Evolutionary conservation across 2,329 filamentous ascomycete species (phyloP), one percentile per base, ranked within the genome.

Genomic region (Colletotrichum lupini): DNA sequence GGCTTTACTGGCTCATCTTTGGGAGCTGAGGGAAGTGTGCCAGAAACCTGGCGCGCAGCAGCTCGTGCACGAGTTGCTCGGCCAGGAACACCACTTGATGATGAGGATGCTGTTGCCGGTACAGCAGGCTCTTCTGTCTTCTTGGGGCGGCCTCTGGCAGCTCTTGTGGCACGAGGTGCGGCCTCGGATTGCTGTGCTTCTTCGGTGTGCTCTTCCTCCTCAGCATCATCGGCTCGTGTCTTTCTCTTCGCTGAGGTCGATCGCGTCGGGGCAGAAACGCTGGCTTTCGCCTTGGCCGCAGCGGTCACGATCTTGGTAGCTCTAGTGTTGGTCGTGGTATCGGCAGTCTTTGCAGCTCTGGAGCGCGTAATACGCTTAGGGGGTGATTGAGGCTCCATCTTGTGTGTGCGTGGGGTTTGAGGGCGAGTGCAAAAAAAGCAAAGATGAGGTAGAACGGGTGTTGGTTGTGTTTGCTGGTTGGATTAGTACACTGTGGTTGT

Each of bases 281-380:
- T 70, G 24, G 84, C 81, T 78, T 84, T 88, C 56, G 87, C 83
- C 77, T 85, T 87, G 37, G 87, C 83, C 16, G 86, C 83, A 69
- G 87, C 83, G 76, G 87, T 87, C 73, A 86, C 82, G 74, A 87
- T 83, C 73, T 82, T 87, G 72, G 85, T 83, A 2, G 83, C 82
- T 76, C 85, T 86, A 46, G 80, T 60, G 22, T 53, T 60, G 7
- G 76, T 73, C 55, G 80, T 78, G 30, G 82, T 78, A 70, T 85
- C 82, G 66, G 76, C 78, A 42, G 80, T 79, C 78, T 83, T 86
- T 56, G 85, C 85, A 37, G 85, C 84, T 71, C 85, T 81, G 58
- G 85, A 82, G 64, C 89, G 87, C 74, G 89, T 91, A 78, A 91
- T 86, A 75, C 89, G 87, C 82, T 90, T 90, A 46, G 89, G 89